Evolutionary conservation across 2,329 filamentous ascomycete species (phyloP), one percentile per base, ranked within the genome.

Genomic region (Rhynchosporium agropyri): DNA sequence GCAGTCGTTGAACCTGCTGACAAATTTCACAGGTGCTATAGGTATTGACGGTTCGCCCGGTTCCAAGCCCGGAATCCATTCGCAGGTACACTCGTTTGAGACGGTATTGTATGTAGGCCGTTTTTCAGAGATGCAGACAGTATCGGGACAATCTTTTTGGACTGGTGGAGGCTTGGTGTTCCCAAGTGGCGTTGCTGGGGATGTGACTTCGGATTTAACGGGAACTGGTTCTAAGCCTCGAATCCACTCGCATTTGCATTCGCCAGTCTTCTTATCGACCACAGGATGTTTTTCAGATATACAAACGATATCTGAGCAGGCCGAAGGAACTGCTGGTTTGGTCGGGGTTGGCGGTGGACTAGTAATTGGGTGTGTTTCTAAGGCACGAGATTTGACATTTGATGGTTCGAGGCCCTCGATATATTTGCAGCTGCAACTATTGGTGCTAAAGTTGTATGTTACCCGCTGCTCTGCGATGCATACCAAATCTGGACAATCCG

Each of bases 401-500:
- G 55, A 33, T 36, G 65, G 62, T 12, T 65, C 62, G 3, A 65
- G 45, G 15, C 67, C 65, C 0, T 60, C 50, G 15, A 65, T 65
- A 28, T 59, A 61, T 49, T 64, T 54, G 38, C 67, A 69, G n/a
- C 60, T 53, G 36, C 67, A 69, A 8, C 61, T 58, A 26, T 63
- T 63, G 2, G 59, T 65, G 5, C 64, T 46, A n/a, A 40, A 20
- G 20, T 66, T 61, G 45, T 68, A 68, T 9, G 46, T 63, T 1
- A 65, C 60, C 9, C 31, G 59, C 36, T 57, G 15, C 15, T 65
- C 64, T 1, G 64, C 59, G 29, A 66, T 62, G 43, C 68, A 70
- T 36, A 66, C 61, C 6, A 70, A 51, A 33, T 65, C 64, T 10
- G 65, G 67, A 55, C 67, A 69, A 38, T 69, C 67, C 26, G 54